Evolutionary conservation across 2,329 filamentous ascomycete genomes (phyloP).

Genomic region (Ophiosphaerella herpotricha): DNA sequence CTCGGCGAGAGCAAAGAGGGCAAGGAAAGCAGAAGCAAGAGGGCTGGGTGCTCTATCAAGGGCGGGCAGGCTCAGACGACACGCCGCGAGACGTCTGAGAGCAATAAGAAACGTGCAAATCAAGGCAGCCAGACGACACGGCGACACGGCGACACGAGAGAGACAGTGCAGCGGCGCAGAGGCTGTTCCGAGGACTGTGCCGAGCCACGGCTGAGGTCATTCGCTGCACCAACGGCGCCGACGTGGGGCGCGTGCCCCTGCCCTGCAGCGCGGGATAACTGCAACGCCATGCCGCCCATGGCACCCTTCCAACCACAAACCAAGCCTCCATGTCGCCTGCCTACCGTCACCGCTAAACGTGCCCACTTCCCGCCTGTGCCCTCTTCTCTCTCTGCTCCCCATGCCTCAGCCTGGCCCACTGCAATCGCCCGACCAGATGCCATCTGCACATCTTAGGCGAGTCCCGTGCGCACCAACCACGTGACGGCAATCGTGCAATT

Average conservation of each 20-base stretch:
- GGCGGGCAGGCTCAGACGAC: not conserved
- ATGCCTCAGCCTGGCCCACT: slow-evolving; percentile 3
- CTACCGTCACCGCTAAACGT: slow-evolving; percentile 18
- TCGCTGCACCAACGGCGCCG: slow-evolving; percentile 14
- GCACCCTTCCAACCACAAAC: too few relatives aligned
- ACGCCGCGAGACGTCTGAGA: too few relatives aligned
- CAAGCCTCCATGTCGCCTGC: not conserved
- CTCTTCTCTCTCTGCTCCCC: not conserved
- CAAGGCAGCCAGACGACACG: not conserved
- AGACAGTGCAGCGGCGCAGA: slow-evolving; percentile 6
- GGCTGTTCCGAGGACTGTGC: slow-evolving; percentile 19
- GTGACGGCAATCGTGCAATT: slow-evolving; percentile 15
- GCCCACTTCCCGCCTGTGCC: slow-evolving; percentile 2
- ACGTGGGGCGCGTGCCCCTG: slow-evolving; percentile 21
- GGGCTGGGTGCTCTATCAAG: not conserved
- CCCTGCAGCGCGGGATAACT: slow-evolving; percentile 4
- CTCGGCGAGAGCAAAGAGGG: slow-evolving; percentile 14
- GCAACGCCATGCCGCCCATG: slow-evolving; percentile 7
- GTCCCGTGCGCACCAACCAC: slow-evolving; percentile 7
- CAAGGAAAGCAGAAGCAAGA: slow-evolving; percentile 3
- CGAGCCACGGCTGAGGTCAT: slow-evolving; percentile 31
- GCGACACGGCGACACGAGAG: slow-evolving; percentile 3
- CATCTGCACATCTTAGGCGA: not conserved
- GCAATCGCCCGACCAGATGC: not conserved
- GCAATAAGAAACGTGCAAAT: not conserved